A percentile compares a stretch with the other conserved stretches of the same genome.
Conservation (phyloP, 2,329 filamentous ascomycete genomes). For the Pochonia chlamydosporia region DNA sequence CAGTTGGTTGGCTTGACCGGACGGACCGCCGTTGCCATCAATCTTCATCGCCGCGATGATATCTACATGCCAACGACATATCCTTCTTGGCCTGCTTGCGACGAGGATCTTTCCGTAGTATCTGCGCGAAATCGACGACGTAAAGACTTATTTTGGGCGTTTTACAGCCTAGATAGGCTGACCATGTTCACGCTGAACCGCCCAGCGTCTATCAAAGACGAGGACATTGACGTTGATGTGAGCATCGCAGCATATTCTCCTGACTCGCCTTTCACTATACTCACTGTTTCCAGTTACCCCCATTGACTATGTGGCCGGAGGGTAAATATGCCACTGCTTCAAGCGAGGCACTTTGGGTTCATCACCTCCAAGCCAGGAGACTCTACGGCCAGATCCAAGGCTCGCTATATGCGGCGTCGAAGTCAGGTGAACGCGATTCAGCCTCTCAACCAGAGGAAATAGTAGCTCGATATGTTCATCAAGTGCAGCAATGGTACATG, state of each 20-base stretch:
- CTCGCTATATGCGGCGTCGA: background rate
- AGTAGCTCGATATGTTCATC: background rate
- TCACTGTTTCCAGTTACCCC: background rate
- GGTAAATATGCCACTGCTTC: background rate
- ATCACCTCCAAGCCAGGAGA: background rate
- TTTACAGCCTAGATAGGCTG: no score
- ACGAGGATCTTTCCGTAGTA: background rate
- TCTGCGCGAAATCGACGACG: no score
- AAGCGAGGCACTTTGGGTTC: background rate
- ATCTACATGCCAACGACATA: background rate
- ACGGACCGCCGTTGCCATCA: background rate
- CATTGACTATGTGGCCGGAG: background rate
- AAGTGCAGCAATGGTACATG: background rate
- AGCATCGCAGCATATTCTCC: no score
- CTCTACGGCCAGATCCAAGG: background rate
- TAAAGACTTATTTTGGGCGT: no score
- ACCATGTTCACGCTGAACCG: no score
- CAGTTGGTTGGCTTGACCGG: background rate
- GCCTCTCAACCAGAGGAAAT: background rate
- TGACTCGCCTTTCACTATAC: background rate
- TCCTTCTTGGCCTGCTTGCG: background rate
- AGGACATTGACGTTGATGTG: no score
- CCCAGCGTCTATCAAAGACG: no score
- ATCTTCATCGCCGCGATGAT: background rate
- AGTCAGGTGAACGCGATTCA: no score